A percentile compares a stretch with the other conserved stretches of the same genome.
These are phyloP conservation scores for Lodderomyces margitis DNA, from an alignment of 1,139 yeast genomes.

Conservation along the genomic window DNA sequence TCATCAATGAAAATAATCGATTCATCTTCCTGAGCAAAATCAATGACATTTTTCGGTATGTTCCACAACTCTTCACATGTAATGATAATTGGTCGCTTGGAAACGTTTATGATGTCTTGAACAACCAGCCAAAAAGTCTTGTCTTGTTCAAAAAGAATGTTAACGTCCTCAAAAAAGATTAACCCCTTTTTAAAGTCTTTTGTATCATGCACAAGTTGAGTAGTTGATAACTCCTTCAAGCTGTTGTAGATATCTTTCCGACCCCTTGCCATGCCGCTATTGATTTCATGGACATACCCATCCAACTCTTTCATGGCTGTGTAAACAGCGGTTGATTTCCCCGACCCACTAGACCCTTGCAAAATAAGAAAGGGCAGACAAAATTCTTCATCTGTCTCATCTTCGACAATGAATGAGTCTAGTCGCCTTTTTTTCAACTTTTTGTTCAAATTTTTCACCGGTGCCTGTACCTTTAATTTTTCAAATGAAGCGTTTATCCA, in stretches of 20 bases:
- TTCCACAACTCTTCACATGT: constrained; percentile 61
- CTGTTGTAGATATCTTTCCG: constrained; percentile 65
- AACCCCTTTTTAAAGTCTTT: constrained; percentile 57
- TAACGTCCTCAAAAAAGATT: constrained; percentile 83
- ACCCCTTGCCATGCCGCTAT: constrained; percentile 69
- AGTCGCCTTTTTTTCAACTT: constrained; percentile 16
- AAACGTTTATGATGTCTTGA: constrained; percentile 57
- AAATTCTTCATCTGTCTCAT: constrained; percentile 24
- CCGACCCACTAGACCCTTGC: constrained; percentile 71
- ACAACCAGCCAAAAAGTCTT: constrained; percentile 78
- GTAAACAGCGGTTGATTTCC: constrained; percentile 75
- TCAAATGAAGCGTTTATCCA: constrained; percentile 55
- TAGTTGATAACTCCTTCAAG: constrained; percentile 78
- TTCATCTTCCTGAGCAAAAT: constrained; percentile 42
- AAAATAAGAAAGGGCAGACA: constrained; percentile 66
- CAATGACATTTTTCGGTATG: constrained; percentile 50
- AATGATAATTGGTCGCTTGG: constrained; percentile 77
- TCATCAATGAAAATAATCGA: constrained; percentile 31
- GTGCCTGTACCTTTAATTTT: constrained; percentile 27
- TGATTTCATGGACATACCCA: constrained; percentile 82
- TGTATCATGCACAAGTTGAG: constrained; percentile 68
- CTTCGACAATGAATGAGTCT: constrained; percentile 34
- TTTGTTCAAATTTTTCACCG: constrained; percentile 29
- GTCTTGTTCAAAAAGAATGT: constrained; percentile 76
- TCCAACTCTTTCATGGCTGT: constrained; percentile 62